Evolutionary conservation across 495 filamentous ascomycete species (phyloP).

Genomic region (Penicillium cinerascens): DNA sequence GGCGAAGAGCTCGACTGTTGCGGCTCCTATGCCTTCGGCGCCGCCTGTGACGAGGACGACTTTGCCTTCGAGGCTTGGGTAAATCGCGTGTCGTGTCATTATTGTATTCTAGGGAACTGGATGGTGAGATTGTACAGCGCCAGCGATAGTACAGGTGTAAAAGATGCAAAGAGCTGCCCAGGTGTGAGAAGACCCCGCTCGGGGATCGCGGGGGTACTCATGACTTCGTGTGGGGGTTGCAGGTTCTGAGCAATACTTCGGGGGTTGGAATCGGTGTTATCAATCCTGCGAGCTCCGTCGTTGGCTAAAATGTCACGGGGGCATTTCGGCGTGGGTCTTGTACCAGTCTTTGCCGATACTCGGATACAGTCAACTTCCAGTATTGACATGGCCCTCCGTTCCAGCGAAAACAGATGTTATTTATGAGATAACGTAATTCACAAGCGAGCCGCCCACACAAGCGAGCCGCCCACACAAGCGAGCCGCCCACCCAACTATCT

Average conservation of each 20-base stretch:
- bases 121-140: not conserved
- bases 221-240: not conserved
- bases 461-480: too few species aligned
- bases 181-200: not conserved
- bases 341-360: not conserved
- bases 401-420: too few species aligned
- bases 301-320: not conserved
- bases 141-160: not conserved
- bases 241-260: not conserved
- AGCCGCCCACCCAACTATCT: too few species aligned
- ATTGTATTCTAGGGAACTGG: not conserved
- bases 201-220: not conserved
- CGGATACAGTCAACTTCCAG: too few species aligned
- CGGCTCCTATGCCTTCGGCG: slow-evolving; percentile 50
- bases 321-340: not conserved
- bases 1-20: slow-evolving; percentile 42
- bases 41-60: slow-evolving; percentile 51
- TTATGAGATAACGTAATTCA: too few species aligned
- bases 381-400: too few species aligned
- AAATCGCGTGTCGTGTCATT: slow-evolving; percentile 2
- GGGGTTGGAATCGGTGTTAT: too few species aligned
- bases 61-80: slow-evolving; percentile 35
- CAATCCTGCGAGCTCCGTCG: not conserved
- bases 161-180: not conserved
- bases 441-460: too few species aligned